Base-by-base conservation (phyloP, 192 early-diverging fungal species). In the Backusella parvicylindrica region DNA sequence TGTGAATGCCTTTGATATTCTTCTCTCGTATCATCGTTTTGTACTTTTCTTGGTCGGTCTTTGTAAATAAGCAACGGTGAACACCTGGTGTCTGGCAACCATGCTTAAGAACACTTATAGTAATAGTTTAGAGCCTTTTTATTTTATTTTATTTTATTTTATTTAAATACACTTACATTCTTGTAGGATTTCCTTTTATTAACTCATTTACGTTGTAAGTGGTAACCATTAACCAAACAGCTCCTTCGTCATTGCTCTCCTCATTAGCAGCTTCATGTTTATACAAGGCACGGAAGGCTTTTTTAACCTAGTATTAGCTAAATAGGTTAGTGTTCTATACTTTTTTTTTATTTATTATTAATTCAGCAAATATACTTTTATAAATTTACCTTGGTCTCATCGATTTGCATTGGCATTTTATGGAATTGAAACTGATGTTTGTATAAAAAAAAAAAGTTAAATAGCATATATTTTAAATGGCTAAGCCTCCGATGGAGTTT, bases 1-100 rank as follows among this genome's bases (percentile, higher is more conserved):
- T 94, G 73, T 82, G 82, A 30, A 97, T 53, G 65, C 86, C 49
- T 73, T 83, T 89, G 67, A 95, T 82, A 18, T 87, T 81, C 66
- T 92, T 89, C 31, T 81, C 73, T 60, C 81, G 82, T 12, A 99
- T 75, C 74, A 91, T 80, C 26, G 92, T 89, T 72, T 97, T 93
- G 81, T 86, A 91, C n/a, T 90, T 87, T 71, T 86, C 83, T 79
- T 94, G 90, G 26, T 93, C 91, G 72, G 93, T 94, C 84, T 96
- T 97, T 37, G 91, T 92, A 74, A 99, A 90, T 70, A 99, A 80
- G 81, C 96, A 98, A 18, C 98, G 88, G 65, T 92, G 89, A 28
- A 89, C 88, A 69, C 85, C 83, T n/a, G 88, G 78, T 40, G 78
- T 79, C 64, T 89, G 86, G 47, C 96, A 72, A 15, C 92, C 86